Base-by-base conservation (phyloP, 306 rosid genomes). In the Amphicarpaea edgeworthii region DNA sequence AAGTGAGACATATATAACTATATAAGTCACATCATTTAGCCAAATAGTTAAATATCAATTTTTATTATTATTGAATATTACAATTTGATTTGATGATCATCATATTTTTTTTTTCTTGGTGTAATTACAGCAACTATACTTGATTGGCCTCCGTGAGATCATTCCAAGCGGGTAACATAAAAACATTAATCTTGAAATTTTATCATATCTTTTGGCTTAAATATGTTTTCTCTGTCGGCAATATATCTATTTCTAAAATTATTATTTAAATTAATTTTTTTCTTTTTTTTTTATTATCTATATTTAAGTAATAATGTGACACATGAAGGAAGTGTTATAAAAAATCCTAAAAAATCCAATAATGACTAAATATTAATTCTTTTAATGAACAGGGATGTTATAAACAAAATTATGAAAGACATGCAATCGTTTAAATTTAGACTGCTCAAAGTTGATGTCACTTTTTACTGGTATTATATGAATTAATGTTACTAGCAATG, bases 141-240 rank as follows among this genome's bases (percentile, higher is more conserved):
- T 82, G 83, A 49, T 88, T 73, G 93, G 92, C 45, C 8, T 88
- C 37, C 54, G 21, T 19, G 89, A 88, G 65, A 85, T 91, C 58
- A 30, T 78, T 72, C 98, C 89, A 5, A 73, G 65, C 58, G 81
- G 54, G 97, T 91, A 88, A 88, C 71, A 17, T 3, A 5, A 23
- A 49, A 16, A 15, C 16, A 1, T 6, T 34, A 15, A 17, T 8
- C 67, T 38, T 54, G 8, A 3, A 69, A 26, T 26, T 26, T 26
- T 26, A 26, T 3, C 1, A 26, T 26, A 1, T 26, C 3, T 26
- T 26, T 26, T 26, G 30, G 30, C 30, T 1, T 26, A 26, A 26
- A 26, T 26, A n/a, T n/a, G n/a, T n/a, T n/a, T n/a, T n/a, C n/a
- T n/a, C n/a, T n/a, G n/a, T n/a, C n/a, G n/a, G n/a, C n/a, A n/a